phyloP scores from a whole-genome alignment of 2,329 filamentous ascomycete species.

The Penicillium sp. region DNA sequence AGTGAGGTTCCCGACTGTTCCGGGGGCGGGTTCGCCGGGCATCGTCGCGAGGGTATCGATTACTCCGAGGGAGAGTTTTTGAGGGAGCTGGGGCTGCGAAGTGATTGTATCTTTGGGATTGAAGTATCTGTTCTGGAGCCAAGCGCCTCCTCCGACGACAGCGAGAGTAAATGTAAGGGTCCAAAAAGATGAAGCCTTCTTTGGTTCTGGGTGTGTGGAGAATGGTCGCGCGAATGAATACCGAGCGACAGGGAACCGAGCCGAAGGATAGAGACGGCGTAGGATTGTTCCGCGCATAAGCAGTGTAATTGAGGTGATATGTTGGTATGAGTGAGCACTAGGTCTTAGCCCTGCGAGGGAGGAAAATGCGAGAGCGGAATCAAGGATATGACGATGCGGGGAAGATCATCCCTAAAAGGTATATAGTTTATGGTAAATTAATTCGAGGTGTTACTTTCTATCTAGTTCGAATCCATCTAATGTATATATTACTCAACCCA shows the following conservation, averaged over 20 bases:
- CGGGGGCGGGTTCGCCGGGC: slow-evolving; percentile 41
- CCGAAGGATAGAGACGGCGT: slow-evolving; percentile 32
- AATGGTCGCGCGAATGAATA: slow-evolving; percentile 22
- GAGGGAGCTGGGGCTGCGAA: slow-evolving; percentile 9
- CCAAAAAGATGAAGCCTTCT: slow-evolving; percentile 39
- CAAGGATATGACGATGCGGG: slow-evolving; percentile 8
- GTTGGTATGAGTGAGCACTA: slow-evolving; percentile 1
- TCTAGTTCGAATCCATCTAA: background rate
- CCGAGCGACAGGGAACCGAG: slow-evolving; percentile 22
- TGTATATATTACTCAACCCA: background rate
- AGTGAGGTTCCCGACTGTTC: slow-evolving; percentile 84
- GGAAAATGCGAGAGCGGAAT: slow-evolving; percentile 1
- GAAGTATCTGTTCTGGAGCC: slow-evolving; percentile 32
- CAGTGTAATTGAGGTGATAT: slow-evolving; percentile 6
- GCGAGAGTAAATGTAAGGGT: slow-evolving; percentile 32
- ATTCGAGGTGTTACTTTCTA: background rate
- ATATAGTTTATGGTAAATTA: background rate
- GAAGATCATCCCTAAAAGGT: slow-evolving; percentile 1
- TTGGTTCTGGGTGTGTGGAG: slow-evolving; percentile 29
- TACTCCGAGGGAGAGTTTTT: slow-evolving; percentile 29
- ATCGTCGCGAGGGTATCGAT: slow-evolving; percentile 38
- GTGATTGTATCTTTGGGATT: slow-evolving; percentile 12
- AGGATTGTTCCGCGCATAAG: slow-evolving; percentile 35
- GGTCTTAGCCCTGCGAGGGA: background rate
- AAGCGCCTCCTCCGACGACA: slow-evolving; percentile 34